Evolutionary conservation across 2,329 filamentous ascomycete genomes (phyloP).

Genomic region (Pseudogymnoascus sp.): DNA sequence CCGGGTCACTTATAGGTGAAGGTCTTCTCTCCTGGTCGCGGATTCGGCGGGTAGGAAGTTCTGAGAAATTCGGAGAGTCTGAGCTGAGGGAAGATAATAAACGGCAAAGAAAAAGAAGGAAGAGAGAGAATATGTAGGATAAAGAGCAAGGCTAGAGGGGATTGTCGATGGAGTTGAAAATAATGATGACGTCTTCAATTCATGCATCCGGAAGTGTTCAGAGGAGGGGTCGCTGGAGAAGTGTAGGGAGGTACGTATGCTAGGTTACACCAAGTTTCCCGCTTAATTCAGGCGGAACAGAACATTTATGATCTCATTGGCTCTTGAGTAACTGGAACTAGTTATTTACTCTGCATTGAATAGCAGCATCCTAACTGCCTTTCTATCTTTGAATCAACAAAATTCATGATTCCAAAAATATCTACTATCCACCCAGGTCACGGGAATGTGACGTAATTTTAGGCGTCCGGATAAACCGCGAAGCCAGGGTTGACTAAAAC

Average conservation of each 20-base stretch:
- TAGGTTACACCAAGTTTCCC: neutral
- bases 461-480: neutral
- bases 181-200: neutral
- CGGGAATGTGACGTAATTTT: neutral
- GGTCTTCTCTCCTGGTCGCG: no score
- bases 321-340: neutral
- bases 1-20: neutral
- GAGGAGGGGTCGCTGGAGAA: neutral
- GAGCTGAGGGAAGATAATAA: neutral
- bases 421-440: neutral
- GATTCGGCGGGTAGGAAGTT: neutral
- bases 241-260: neutral
- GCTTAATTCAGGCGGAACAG: neutral
- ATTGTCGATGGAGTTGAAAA: neutral
- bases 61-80: neutral
- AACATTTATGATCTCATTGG: neutral
- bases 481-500: neutral
- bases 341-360: neutral
- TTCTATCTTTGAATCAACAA: neutral
- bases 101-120: neutral
- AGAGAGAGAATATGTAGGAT: neutral
- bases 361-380: neutral
- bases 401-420: neutral
- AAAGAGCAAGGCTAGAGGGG: neutral
- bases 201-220: neutral